phyloP scores from a whole-genome alignment of 805 yeast genomes.

The Torulaspora microellipsoides region DNA sequence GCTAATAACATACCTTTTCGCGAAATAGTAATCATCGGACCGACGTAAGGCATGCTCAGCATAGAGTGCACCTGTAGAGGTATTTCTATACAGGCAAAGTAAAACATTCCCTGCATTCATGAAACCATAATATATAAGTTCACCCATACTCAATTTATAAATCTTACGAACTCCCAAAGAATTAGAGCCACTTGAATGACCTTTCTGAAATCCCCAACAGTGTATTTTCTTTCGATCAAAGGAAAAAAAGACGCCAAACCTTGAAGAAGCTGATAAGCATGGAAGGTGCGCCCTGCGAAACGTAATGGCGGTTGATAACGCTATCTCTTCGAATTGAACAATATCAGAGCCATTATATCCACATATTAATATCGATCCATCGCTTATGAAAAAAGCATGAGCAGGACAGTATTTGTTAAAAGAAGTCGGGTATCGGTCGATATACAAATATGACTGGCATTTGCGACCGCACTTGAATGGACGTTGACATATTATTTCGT shows the following conservation, averaged over 20 bases:
- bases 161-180: neutral
- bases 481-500: neutral
- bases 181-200: too few relatives aligned
- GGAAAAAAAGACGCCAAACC: too few relatives aligned
- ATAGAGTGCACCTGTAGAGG: slow-evolving; percentile 2
- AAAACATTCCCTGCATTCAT: neutral
- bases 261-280: too few relatives aligned
- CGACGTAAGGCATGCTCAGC: neutral
- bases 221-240: too few relatives aligned
- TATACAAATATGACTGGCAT: slow-evolving; percentile 2
- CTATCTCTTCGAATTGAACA: too few relatives aligned
- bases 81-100: slow-evolving; percentile 4
- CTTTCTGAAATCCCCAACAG: neutral
- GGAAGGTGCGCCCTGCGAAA: too few relatives aligned
- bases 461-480: neutral
- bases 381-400: slow-evolving; percentile 5
- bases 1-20: slow-evolving; percentile 2
- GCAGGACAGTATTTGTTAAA: neutral
- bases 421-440: neutral
- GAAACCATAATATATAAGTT: slow-evolving; percentile 1
- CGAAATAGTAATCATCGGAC: neutral
- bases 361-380: slow-evolving; percentile 2
- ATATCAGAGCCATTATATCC: too few relatives aligned
- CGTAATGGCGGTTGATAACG: too few relatives aligned
- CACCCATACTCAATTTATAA: neutral